These are phyloP conservation scores for Hypocrella siamensis DNA, from an alignment of 2,329 filamentous ascomycete genomes.

Conservation along the genomic window DNA sequence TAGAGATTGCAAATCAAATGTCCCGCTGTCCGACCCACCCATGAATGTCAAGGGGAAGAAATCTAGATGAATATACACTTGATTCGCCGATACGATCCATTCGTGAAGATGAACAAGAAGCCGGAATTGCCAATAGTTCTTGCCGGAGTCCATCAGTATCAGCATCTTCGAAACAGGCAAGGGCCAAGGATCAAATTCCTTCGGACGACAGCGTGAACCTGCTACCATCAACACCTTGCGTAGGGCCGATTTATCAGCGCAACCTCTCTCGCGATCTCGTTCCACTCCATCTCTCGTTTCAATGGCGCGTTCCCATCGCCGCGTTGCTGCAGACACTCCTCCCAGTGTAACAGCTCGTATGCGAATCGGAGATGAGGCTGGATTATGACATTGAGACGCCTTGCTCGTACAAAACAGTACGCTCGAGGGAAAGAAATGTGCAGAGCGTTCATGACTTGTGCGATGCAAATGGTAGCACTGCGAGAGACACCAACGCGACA, in stretches of 20 bases:
- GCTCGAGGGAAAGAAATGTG: constrained; percentile 76
- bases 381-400: constrained; percentile 92
- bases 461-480: constrained; percentile 94
- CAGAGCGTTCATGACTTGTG: constrained; percentile 84
- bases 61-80: no score
- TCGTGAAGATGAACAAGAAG: no score
- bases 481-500: constrained; percentile 92
- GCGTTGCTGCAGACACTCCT: constrained; percentile 53
- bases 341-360: constrained; percentile 93
- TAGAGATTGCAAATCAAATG: no score
- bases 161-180: no score
- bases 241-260: constrained; percentile 94
- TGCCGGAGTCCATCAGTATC: no score
- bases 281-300: constrained; percentile 80
- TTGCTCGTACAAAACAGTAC: constrained; percentile 90
- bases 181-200: no score
- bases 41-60: no score
- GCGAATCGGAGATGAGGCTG: constrained; percentile 91
- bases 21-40: no score
- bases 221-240: constrained; percentile 35
- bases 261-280: constrained; percentile 74
- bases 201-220: no score
- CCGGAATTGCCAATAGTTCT: no score
- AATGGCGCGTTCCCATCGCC: constrained; percentile 27
- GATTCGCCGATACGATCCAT: no score